A percentile compares a stretch with the other conserved stretches of the same genome.
phyloP scores from a whole-genome alignment of 2,329 filamentous ascomycete species.

The Epichloe bromicola region DNA sequence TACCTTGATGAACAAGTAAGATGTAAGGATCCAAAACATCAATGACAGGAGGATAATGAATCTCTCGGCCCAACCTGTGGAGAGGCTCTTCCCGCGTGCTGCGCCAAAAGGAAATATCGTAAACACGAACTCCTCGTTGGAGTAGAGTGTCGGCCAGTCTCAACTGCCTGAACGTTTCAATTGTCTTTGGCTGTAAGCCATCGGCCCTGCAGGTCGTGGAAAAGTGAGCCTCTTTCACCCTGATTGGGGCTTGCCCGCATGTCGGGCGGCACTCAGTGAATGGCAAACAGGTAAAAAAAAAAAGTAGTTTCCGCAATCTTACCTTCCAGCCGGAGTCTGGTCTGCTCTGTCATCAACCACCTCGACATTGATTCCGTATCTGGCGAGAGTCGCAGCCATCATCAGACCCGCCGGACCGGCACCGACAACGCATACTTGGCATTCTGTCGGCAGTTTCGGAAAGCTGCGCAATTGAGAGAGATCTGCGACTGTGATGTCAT shows the following conservation, averaged over 20 bases:
- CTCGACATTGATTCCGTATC: conserved; percentile 51
- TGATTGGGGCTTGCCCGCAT: not conserved
- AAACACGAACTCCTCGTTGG: conserved; percentile 54
- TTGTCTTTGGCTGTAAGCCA: conserved; percentile 64
- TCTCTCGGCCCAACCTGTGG: conserved; percentile 48
- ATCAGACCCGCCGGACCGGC: conserved; percentile 44
- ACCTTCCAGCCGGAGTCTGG: conserved; percentile 51
- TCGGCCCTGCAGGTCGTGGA: conserved; percentile 38
- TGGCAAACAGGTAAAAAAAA: not conserved
- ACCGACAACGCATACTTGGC: conserved; percentile 39
- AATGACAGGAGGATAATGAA: conserved; percentile 53
- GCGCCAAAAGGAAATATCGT: conserved; percentile 65
- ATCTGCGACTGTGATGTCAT: conserved; percentile 28
- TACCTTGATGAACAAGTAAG: conserved; percentile 56
- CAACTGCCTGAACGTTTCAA: conserved; percentile 65
- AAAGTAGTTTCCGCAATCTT: conserved; percentile 7
- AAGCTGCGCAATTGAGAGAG: conserved; percentile 36
- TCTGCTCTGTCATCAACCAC: conserved; percentile 57
- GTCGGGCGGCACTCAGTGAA: not conserved
- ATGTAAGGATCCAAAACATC: conserved; percentile 46
- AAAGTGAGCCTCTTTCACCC: conserved; percentile 2
- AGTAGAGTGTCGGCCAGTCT: conserved; percentile 56
- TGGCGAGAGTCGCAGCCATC: conserved; percentile 41
- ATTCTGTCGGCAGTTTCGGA: conserved; percentile 31
- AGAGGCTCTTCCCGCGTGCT: conserved; percentile 37